A percentile compares a stretch with the other conserved stretches of the same genome.
phyloP scores from a whole-genome alignment of 2,329 filamentous ascomycete species.

The Scedosporium dehoogii region DNA sequence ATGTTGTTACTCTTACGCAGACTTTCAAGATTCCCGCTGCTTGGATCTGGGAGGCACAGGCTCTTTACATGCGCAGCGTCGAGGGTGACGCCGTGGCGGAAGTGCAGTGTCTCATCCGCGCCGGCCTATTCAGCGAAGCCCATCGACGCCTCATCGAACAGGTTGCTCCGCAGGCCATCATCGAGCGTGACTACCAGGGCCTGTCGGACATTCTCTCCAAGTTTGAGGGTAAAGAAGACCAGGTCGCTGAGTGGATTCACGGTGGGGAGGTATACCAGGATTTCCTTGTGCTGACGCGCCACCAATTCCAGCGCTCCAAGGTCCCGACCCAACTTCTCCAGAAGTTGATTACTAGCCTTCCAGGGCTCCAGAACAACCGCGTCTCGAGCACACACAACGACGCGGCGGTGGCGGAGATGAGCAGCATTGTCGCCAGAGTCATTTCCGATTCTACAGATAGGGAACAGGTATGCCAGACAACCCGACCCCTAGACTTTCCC shows the following conservation, averaged over 20 bases:
- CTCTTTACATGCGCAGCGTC: conserved; percentile 67
- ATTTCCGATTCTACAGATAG: conserved; percentile 41
- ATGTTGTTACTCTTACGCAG: conserved; percentile 49
- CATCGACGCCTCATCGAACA: conserved; percentile 72
- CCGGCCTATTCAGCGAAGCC: conserved; percentile 66
- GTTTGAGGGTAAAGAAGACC: conserved; percentile 54
- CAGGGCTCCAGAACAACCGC: conserved; percentile 39
- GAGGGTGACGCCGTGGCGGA: conserved; percentile 60
- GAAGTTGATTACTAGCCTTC: conserved; percentile 45
- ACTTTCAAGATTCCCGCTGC: conserved; percentile 60
- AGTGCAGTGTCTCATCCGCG: conserved; percentile 70
- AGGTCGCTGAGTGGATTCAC: conserved; percentile 62
- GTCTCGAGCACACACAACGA: conserved; percentile 39
- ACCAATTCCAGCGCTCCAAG: conserved; percentile 27
- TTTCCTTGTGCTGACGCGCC: conserved; percentile 41
- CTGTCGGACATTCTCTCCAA: conserved; percentile 60
- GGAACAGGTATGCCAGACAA: conserved; percentile 39
- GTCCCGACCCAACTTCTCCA: conserved; percentile 39
- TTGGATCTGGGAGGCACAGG: conserved; percentile 85
- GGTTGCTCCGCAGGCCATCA: conserved; percentile 73
- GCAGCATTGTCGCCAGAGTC: conserved; percentile 58
- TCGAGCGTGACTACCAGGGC: conserved; percentile 68
- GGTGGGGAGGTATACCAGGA: conserved; percentile 71
- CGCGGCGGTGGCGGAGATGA: conserved; percentile 77
- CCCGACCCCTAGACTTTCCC: no score